Conservation (phyloP, 2,329 filamentous ascomycete genomes). For the Monosporascus sp. region DNA sequence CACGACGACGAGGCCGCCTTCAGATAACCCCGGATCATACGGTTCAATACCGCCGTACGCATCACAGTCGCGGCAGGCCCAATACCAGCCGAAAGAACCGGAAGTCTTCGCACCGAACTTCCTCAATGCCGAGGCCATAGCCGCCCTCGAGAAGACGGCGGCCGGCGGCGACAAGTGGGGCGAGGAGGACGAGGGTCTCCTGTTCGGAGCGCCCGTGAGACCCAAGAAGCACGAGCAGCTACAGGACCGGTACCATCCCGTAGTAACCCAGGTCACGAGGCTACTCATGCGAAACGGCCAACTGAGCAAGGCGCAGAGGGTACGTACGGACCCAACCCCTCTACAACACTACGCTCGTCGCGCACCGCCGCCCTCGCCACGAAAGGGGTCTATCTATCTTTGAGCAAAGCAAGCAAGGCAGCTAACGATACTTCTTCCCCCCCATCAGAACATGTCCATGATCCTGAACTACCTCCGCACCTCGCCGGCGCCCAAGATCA, state of each 20-base stretch:
- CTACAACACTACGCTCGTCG: background rate
- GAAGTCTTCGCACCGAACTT: constrained; percentile 25
- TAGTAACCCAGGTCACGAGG: constrained; percentile 83
- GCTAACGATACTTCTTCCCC: constrained; percentile 3
- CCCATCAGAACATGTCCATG: constrained; percentile 69
- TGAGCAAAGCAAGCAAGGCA: too few relatives aligned
- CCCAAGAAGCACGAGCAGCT: constrained; percentile 52
- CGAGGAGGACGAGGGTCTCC: constrained; percentile 55
- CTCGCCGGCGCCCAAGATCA: constrained; percentile 70
- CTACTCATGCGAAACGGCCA: constrained; percentile 90
- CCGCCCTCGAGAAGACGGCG: constrained; percentile 23
- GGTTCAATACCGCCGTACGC: constrained; percentile 5
- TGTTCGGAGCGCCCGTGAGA: constrained; percentile 68
- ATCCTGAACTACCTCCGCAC: constrained; percentile 84
- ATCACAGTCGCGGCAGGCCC: constrained; percentile 1
- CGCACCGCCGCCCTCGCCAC: too few relatives aligned
- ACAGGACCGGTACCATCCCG: constrained; percentile 78
- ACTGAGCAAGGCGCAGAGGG: constrained; percentile 82
- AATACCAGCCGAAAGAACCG: constrained; percentile 8
- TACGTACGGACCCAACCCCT: constrained; percentile 38
- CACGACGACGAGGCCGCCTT: constrained; percentile 10
- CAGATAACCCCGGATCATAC: constrained; percentile 1
- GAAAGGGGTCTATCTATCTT: too few relatives aligned
- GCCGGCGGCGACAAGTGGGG: constrained; percentile 17
- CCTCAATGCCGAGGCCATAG: constrained; percentile 22